Evolutionary conservation across 176 grass and related monocot genomes (phyloP).

Genomic region (Thinopyrum elongatum): DNA sequence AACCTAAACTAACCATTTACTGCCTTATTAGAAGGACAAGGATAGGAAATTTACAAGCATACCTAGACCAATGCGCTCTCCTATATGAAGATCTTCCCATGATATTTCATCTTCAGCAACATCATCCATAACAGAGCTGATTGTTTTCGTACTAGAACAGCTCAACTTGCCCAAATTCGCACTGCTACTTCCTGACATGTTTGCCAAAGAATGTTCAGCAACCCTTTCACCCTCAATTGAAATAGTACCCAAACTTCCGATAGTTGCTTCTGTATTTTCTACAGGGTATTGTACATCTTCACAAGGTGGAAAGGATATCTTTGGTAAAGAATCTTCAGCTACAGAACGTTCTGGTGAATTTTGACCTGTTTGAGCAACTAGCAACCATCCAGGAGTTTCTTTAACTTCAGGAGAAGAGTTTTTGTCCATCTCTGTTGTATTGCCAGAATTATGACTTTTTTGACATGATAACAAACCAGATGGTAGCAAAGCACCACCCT

Average conservation of each 20-base stretch:
- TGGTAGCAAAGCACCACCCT: conserved; percentile 58
- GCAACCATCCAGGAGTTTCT: conserved; percentile 28
- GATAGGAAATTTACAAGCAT: conserved; percentile 26
- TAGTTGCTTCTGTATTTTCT: conserved; percentile 38
- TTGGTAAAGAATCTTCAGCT: conserved; percentile 25
- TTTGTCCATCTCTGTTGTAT: conserved; percentile 21
- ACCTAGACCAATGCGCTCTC: conserved; percentile 97
- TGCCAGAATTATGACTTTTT: conserved; percentile 29
- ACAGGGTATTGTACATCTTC: conserved; percentile 24
- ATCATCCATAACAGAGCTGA: conserved; percentile 67
- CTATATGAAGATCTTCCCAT: conserved; percentile 96
- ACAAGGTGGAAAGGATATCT: conserved; percentile 33
- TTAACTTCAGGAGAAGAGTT: conserved; percentile 13
- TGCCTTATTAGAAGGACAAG: background rate
- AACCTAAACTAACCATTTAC: background rate
- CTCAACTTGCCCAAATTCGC: conserved; percentile 42
- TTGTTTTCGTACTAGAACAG: conserved; percentile 50
- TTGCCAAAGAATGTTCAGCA: conserved; percentile 29
- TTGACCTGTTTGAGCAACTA: conserved; percentile 35
- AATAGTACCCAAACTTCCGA: conserved; percentile 37
- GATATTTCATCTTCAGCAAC: conserved; percentile 82
- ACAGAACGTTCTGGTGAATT: conserved; percentile 15
- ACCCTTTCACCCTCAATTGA: conserved; percentile 37
- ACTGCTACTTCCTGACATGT: conserved; percentile 35
- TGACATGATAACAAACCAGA: conserved; percentile 55